These are phyloP conservation scores for Rhododendron mucronatum DNA, from an alignment of 148 eudicot species.

Conservation along the genomic window DNA sequence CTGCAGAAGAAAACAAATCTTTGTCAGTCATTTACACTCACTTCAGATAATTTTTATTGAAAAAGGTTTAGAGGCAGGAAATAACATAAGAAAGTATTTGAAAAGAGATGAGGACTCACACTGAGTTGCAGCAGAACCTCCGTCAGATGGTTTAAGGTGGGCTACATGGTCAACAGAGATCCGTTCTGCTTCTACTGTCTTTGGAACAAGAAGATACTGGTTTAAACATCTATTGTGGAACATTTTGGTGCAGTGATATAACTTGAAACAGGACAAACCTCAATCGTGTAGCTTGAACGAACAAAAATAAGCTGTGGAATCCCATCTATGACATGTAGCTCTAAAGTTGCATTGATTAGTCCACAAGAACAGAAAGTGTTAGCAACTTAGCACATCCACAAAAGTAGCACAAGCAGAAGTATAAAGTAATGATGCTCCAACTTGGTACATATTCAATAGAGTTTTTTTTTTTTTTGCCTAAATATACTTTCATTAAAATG, in stretches of 20 bases:
- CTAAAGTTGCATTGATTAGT: conserved; percentile 33
- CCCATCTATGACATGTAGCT: conserved; percentile 89
- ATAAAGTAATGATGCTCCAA: neutral
- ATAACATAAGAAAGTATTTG: neutral
- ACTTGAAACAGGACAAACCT: conserved; percentile 41
- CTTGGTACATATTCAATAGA: neutral
- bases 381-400: neutral
- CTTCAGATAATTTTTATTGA: neutral
- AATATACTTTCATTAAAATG: neutral
- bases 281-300: conserved; percentile 81
- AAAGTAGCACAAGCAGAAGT: neutral
- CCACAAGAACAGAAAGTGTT: conserved; percentile 10
- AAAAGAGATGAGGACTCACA: conserved; percentile 37
- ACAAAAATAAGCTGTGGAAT: conserved; percentile 89
- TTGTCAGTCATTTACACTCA: neutral
- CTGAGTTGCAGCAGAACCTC: conserved; percentile 98
- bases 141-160: conserved; percentile 96
- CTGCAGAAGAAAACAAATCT: conserved; percentile 33
- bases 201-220: conserved; percentile 17
- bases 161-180: conserved; percentile 98
- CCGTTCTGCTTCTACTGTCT: conserved; percentile 98
- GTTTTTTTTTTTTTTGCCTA: neutral
- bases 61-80: neutral
- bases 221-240: conserved; percentile 8
- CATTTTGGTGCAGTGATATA: neutral